phyloP scores from a whole-genome alignment of 1,284 basidiomycete genomes.

The Microbotryomycetes sp. region DNA sequence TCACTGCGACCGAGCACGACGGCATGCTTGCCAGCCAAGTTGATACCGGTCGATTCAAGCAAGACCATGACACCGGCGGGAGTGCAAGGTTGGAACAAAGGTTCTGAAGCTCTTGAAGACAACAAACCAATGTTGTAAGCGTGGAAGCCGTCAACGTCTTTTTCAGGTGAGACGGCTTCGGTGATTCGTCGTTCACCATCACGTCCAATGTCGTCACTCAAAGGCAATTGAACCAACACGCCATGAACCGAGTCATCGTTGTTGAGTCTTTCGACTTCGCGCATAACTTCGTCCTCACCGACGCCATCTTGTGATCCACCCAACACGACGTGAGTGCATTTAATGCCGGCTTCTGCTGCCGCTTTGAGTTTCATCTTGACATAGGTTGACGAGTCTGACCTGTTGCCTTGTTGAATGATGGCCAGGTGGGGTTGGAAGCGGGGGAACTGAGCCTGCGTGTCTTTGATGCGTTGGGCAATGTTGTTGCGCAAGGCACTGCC shows the following conservation, averaged over 20 bases:
- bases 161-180: constrained; percentile 86
- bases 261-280: constrained; percentile 74
- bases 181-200: constrained; percentile 87
- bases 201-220: constrained; percentile 73
- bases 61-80: constrained; percentile 88
- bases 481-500: constrained; percentile 68
- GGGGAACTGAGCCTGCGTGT: constrained; percentile 56
- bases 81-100: constrained; percentile 91
- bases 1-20: constrained; percentile 96
- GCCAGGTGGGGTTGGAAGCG: constrained; percentile 83
- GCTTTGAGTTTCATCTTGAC: constrained; percentile 98
- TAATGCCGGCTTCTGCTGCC: constrained; percentile 89
- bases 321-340: constrained; percentile 66
- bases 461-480: constrained; percentile 53
- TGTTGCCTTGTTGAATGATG: constrained; percentile 89
- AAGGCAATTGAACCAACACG: constrained; percentile 94
- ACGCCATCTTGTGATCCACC: constrained; percentile 45
- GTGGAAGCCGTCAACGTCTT: constrained; percentile 99
- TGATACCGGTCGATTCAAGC: constrained; percentile 73
- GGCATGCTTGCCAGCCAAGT: constrained; percentile 68
- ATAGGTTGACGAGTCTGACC: constrained; percentile 85
- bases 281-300: constrained; percentile 69
- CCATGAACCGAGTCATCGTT: constrained; percentile 76
- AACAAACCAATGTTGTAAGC: constrained; percentile 98
- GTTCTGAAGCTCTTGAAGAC: constrained; percentile 80